Conservation (phyloP, 352 stramenopile genomes). For the Pelagophyceae sp. region DNA sequence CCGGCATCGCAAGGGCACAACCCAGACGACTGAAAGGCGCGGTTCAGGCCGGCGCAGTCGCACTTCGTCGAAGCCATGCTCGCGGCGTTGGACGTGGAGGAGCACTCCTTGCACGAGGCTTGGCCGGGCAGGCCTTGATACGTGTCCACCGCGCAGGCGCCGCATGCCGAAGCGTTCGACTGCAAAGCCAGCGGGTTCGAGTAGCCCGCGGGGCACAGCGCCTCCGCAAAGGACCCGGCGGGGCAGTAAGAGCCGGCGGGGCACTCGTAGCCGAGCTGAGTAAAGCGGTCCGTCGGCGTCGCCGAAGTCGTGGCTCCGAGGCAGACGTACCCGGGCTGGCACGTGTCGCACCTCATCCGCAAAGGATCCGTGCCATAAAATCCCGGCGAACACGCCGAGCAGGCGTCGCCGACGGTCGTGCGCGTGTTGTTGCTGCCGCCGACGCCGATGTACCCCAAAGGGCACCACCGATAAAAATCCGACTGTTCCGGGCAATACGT, state of each 20-base stretch:
- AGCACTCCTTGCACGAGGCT: slow-evolving; percentile 66
- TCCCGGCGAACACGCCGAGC: slow-evolving; percentile 36
- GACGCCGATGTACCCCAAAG: slow-evolving; percentile 32
- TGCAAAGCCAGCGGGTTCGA: slow-evolving; percentile 53
- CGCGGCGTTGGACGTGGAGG: slow-evolving; percentile 55
- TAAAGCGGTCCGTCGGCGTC: slow-evolving; percentile 43
- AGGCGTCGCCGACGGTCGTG: slow-evolving; percentile 29
- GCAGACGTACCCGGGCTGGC: slow-evolving; percentile 69
- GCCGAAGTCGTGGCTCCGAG: slow-evolving; percentile 55
- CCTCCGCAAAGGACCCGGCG: slow-evolving; percentile 44
- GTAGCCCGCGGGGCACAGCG: slow-evolving; percentile 60
- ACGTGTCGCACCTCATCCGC: slow-evolving; percentile 50
- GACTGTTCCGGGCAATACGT: slow-evolving; percentile 55
- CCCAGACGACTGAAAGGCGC: slow-evolving; percentile 74
- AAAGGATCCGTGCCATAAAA: slow-evolving; percentile 66
- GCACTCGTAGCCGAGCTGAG: slow-evolving; percentile 71
- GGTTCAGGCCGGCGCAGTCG: slow-evolving; percentile 67
- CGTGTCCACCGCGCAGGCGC: slow-evolving; percentile 54
- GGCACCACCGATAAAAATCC: slow-evolving; percentile 41
- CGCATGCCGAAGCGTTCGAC: slow-evolving; percentile 51
- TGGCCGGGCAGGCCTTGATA: slow-evolving; percentile 63
- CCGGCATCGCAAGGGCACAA: slow-evolving; percentile 78
- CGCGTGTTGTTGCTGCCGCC: slow-evolving; percentile 29
- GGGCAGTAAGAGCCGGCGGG: slow-evolving; percentile 65
- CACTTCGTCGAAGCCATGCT: slow-evolving; percentile 52